These are phyloP conservation scores for Yamadazyma oceani DNA, from an alignment of 1,139 yeast species.

Conservation along the genomic window DNA sequence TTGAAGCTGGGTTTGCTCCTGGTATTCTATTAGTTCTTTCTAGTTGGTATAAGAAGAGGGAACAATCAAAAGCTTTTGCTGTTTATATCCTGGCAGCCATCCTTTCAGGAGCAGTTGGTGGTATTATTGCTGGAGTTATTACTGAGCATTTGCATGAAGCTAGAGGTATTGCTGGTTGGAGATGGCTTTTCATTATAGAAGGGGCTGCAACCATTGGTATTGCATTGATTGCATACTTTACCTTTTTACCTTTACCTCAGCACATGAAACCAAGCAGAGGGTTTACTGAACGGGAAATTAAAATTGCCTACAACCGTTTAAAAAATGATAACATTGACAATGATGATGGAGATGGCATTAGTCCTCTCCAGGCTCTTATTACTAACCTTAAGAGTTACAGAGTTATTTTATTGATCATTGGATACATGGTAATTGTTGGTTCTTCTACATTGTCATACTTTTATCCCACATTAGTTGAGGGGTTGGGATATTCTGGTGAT, in stretches of 20 bases:
- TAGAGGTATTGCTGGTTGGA: conserved; percentile 31
- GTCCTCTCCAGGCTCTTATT: conserved; percentile 7
- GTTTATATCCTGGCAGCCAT: conserved; percentile 24
- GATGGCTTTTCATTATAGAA: conserved; percentile 38
- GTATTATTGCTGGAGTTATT: conserved; percentile 21
- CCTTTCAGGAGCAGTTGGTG: conserved; percentile 18
- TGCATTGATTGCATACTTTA: conserved; percentile 26
- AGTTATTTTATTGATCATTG: conserved; percentile 10
- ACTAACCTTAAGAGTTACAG: conserved; percentile 9
- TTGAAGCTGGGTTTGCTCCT: conserved; percentile 28
- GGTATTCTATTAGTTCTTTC: conserved; percentile 24
- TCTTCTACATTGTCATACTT: conserved; percentile 14
- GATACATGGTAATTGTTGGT: conserved; percentile 16
- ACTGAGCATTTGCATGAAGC: conserved; percentile 21
- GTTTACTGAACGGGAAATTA: conserved; percentile 10
- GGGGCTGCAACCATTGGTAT: conserved; percentile 30
- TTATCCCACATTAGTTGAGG: conserved; percentile 11
- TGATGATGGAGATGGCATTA: conserved; percentile 6
- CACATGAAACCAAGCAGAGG: conserved; percentile 10
- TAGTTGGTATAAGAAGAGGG: conserved; percentile 24
- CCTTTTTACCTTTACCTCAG: conserved; percentile 5
- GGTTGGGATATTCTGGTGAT: conserved; percentile 10
- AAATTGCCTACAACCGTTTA: conserved; percentile 8
- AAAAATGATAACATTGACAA: conserved; percentile 11
- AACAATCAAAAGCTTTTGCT: conserved; percentile 24